Conservation (phyloP, 2,329 filamentous ascomycete species). For the Fusarium tanahbumbuense region DNA sequence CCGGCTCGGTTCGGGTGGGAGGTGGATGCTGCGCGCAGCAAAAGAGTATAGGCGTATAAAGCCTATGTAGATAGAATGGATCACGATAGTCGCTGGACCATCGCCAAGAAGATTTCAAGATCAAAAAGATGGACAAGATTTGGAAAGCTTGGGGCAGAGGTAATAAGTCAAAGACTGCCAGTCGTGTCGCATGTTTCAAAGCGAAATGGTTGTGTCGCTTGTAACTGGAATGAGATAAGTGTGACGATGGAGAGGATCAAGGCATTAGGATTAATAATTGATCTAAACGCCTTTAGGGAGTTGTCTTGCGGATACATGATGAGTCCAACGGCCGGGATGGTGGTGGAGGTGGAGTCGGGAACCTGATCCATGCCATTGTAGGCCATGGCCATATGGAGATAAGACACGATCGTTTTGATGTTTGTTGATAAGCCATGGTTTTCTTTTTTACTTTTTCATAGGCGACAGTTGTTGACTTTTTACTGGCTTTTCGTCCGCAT, state of each 20-base stretch:
- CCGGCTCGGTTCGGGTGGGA: neutral
- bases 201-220: constrained; percentile 22
- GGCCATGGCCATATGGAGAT: constrained; percentile 9
- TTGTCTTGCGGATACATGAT: constrained; percentile 37
- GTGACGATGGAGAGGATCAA: constrained; percentile 31
- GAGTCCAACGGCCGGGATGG: constrained; percentile 38
- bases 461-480: constrained; percentile 3
- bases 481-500: neutral
- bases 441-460: neutral
- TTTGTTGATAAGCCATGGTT: constrained; percentile 2
- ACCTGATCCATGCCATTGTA: constrained; percentile 7
- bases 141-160: neutral
- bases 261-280: constrained; percentile 39
- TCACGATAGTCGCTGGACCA: constrained; percentile 28
- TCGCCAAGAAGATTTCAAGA: constrained; percentile 19
- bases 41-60: constrained; percentile 18
- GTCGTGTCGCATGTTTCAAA: constrained; percentile 26
- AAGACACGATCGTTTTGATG: constrained; percentile 19
- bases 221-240: constrained; percentile 38
- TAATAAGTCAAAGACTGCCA: constrained; percentile 2
- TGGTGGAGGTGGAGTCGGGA: constrained; percentile 36
- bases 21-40: constrained; percentile 16
- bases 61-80: constrained; percentile 11
- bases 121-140: constrained; percentile 6
- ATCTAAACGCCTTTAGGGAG: constrained; percentile 20